phyloP scores from a whole-genome alignment of 129 eudicot genomes.

The Silybum marianum region DNA sequence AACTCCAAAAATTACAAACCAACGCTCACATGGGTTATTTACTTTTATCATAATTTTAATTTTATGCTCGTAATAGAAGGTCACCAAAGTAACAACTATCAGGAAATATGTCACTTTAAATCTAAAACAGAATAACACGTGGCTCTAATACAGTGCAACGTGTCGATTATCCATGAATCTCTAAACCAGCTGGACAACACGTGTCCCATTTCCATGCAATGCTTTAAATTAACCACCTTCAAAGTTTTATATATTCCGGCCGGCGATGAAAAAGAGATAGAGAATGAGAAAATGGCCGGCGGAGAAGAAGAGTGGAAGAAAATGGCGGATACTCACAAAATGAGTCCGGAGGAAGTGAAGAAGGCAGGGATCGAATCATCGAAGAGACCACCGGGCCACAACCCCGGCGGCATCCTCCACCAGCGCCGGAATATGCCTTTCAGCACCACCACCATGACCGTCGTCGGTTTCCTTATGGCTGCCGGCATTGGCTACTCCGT shows the following conservation, averaged over 20 bases:
- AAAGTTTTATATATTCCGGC: background rate
- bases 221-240: conserved; percentile 2
- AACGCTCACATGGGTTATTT: too few relatives aligned
- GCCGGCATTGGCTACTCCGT: conserved; percentile 50
- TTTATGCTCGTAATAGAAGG: too few relatives aligned
- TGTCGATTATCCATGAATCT: background rate
- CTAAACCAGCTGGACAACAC: conserved; percentile 17
- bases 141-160: conserved; percentile 10
- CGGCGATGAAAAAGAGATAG: background rate
- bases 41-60: too few relatives aligned
- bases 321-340: conserved; percentile 67
- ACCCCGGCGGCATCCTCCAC: conserved; percentile 65
- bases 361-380: conserved; percentile 56
- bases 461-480: conserved; percentile 47
- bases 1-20: too few relatives aligned
- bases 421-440: conserved; percentile 64
- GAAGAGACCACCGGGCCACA: conserved; percentile 65
- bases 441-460: conserved; percentile 41
- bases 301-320: conserved; percentile 58
- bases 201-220: conserved; percentile 20
- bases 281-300: background rate
- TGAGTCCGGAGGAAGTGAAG: conserved; percentile 73
- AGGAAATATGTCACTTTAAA: too few relatives aligned
- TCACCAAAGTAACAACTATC: too few relatives aligned
- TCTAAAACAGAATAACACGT: background rate